phyloP scores from a whole-genome alignment of 2,329 filamentous ascomycete species.

The Aureobasidium sp. region DNA sequence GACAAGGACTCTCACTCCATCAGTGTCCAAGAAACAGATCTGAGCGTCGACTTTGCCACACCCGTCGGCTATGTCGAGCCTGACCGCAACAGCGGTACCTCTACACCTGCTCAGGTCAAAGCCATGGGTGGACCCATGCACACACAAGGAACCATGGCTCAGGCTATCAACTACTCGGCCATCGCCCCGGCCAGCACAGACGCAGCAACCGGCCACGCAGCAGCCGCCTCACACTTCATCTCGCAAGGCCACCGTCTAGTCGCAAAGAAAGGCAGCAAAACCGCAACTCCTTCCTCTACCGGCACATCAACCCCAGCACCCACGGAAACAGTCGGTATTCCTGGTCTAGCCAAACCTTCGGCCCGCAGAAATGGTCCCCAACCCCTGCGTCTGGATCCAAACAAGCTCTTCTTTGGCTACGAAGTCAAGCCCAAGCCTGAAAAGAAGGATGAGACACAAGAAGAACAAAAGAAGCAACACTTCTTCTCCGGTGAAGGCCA shows the following conservation, averaged over 20 bases:
- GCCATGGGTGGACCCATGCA: slow-evolving; percentile 68
- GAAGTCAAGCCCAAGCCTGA: slow-evolving; percentile 83
- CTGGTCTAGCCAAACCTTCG: slow-evolving; percentile 29
- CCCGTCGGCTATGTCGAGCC: slow-evolving; percentile 93
- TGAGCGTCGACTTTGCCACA: slow-evolving; percentile 91
- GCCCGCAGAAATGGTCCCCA: slow-evolving; percentile 68
- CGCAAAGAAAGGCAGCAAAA: slow-evolving; percentile 73
- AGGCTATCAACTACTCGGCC: slow-evolving; percentile 90
- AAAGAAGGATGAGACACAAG: slow-evolving; percentile 58
- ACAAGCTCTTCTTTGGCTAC: slow-evolving; percentile 96
- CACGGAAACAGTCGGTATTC: slow-evolving; percentile 48
- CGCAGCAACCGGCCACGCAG: slow-evolving; percentile 53
- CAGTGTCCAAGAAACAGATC: slow-evolving; percentile 91
- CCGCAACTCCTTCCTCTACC: slow-evolving; percentile 47
- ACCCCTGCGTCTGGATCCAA: slow-evolving; percentile 72
- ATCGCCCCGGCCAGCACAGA: slow-evolving; percentile 72
- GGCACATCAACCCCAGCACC: slow-evolving; percentile 42
- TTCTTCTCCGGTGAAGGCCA: slow-evolving; percentile 61
- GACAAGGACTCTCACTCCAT: slow-evolving; percentile 70
- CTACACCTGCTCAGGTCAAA: slow-evolving; percentile 63
- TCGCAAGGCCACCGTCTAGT: slow-evolving; percentile 74
- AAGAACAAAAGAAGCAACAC: slow-evolving; percentile 57
- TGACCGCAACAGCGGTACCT: slow-evolving; percentile 69
- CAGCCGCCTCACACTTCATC: slow-evolving; percentile 68
- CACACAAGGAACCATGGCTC: slow-evolving; percentile 86